phyloP scores from a whole-genome alignment of 2,329 filamentous ascomycete genomes.

The Pseudogymnoascus sp. region DNA sequence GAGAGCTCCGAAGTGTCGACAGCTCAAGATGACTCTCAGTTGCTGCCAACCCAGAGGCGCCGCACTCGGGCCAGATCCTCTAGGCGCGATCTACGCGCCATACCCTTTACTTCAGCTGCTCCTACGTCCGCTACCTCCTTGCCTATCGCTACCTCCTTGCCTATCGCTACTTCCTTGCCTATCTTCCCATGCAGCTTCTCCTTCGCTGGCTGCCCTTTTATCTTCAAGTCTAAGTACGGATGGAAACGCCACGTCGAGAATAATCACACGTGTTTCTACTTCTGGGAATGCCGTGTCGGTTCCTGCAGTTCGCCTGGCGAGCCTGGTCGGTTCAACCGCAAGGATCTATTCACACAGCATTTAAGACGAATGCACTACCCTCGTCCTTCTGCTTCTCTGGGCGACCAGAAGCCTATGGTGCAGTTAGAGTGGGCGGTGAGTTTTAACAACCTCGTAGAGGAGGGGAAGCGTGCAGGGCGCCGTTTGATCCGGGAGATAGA shows the following conservation, averaged over 20 bases:
- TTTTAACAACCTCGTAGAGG: too few relatives aligned
- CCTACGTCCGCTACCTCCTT: too few relatives aligned
- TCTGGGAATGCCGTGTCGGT: slow-evolving; percentile 59
- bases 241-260: slow-evolving; percentile 86
- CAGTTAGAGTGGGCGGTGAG: too few relatives aligned
- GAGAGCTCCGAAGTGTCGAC: slow-evolving; percentile 29
- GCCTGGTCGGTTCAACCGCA: slow-evolving; percentile 64
- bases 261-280: slow-evolving; percentile 68
- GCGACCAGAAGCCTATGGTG: too few relatives aligned
- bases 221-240: slow-evolving; percentile 80
- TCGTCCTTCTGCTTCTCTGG: too few relatives aligned
- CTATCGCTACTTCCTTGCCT: neutral
- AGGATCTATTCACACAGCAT: slow-evolving; percentile 87
- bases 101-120: slow-evolving; percentile 59
- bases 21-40: too few relatives aligned
- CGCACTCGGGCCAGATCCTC: slow-evolving; percentile 47
- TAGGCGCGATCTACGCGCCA: slow-evolving; percentile 51
- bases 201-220: slow-evolving; percentile 65
- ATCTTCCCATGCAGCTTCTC: slow-evolving; percentile 60
- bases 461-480: slow-evolving; percentile 43
- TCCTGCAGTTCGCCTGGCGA: slow-evolving; percentile 19
- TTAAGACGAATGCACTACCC: slow-evolving; percentile 74
- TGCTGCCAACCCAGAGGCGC: too few relatives aligned
- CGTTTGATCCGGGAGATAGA: slow-evolving; percentile 49
- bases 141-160: too few relatives aligned